phyloP scores from a whole-genome alignment of 305 asterid genomes.

The Solanum hybrid region DNA sequence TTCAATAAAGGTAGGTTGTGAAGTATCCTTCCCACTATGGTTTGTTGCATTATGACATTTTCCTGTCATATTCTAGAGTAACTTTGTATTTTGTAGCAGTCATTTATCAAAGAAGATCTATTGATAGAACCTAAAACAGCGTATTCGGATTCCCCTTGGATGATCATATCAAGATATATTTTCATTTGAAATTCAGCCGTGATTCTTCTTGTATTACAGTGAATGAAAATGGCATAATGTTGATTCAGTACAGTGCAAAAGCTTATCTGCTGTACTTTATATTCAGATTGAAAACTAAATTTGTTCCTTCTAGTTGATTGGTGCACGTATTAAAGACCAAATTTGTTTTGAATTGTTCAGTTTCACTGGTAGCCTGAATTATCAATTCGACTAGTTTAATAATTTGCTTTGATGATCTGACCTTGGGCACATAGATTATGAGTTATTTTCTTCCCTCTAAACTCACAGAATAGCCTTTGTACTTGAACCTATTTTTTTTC shows the following conservation, averaged over 20 bases:
- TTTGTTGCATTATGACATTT: not conserved
- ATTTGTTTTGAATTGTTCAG: not conserved
- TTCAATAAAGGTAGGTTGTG: slow-evolving; percentile 72
- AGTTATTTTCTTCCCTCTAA: not conserved
- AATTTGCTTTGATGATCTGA: not conserved
- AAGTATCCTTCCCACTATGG: not conserved
- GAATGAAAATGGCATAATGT: not conserved
- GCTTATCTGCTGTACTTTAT: not conserved
- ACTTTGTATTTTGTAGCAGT: not conserved
- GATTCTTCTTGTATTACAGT: not conserved
- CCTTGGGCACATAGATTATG: not conserved
- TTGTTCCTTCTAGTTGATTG: not conserved
- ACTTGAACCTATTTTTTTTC: not conserved
- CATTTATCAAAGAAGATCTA: not conserved
- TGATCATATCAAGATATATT: not conserved
- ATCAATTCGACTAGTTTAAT: not conserved
- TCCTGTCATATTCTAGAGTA: not conserved
- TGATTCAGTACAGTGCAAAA: not conserved
- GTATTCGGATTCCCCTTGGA: not conserved
- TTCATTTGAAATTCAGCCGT: not conserved
- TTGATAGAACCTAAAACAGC: not conserved
- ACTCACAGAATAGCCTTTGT: not conserved
- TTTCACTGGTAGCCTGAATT: not conserved
- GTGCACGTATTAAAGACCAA: not conserved
- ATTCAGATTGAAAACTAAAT: not conserved